Percentiles rank a stretch among this genome's conserved stretches.
Evolutionary conservation across 108 stramenopile species (phyloP).

Genomic region (Licmophora abbreviata): DNA sequence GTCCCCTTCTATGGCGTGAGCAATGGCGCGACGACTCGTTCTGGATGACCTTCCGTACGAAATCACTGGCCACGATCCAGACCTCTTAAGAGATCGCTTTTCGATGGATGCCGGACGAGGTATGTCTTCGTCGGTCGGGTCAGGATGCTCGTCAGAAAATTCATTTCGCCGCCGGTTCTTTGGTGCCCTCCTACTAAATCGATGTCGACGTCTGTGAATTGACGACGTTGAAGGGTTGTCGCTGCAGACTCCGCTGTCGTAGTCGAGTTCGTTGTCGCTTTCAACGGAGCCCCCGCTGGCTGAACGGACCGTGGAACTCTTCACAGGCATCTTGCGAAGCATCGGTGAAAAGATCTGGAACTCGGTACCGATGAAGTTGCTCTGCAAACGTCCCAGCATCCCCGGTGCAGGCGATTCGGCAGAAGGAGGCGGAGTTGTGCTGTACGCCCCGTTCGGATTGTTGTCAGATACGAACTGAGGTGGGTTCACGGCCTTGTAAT

Average conservation of each 20-base stretch:
- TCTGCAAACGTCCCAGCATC: slow-evolving; percentile 61
- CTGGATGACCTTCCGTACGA: slow-evolving; percentile 13
- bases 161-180: too few relatives aligned
- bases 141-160: too few relatives aligned
- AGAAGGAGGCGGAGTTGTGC: background rate
- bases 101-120: too few relatives aligned
- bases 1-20: slow-evolving; percentile 24
- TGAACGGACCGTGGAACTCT: background rate
- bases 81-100: too few relatives aligned
- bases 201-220: too few relatives aligned
- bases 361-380: slow-evolving; percentile 82
- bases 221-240: too few relatives aligned
- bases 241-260: background rate
- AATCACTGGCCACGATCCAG: background rate
- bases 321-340: slow-evolving; percentile 1
- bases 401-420: background rate
- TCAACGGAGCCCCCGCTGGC: slow-evolving; percentile 9
- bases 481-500: slow-evolving; percentile 40
- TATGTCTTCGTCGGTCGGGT: too few relatives aligned
- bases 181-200: too few relatives aligned
- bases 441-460: background rate
- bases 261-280: slow-evolving; percentile 15
- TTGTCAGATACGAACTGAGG: slow-evolving; percentile 14
- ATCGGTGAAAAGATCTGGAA: slow-evolving; percentile 66
- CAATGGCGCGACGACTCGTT: slow-evolving; percentile 53